Evolutionary conservation across 1,139 yeast species (phyloP), one percentile per base, ranked within the genome.

Genomic region (Candida sanyaensis): DNA sequence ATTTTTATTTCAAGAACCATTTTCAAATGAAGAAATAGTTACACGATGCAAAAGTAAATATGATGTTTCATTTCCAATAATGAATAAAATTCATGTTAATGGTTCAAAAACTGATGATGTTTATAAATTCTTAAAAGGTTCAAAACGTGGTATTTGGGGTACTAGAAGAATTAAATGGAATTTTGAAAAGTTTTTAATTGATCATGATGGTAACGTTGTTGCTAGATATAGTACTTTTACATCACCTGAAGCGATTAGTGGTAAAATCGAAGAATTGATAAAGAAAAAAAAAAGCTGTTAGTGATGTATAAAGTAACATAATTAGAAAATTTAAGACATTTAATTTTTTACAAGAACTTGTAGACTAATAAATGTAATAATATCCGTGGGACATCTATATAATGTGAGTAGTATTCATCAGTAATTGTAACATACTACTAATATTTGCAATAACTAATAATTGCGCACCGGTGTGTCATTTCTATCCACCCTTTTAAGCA

Each of bases 11-110:
- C 80, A 75, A 59, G 80, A 75, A 59, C 80, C 80, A 27, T 79
- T 78, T 5, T 44, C 54, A 27, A 59, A 66, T 37, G 77, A 71
- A 24, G 75, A 73, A 49, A 75, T 75, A 49, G 69, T 69, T 31
- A 57, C 60, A 31, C 72, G 72, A 62, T 75, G 79, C 56, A 53
- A 59, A 26, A 57, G 68, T 55, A 74, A 74, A 63, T 69, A 64
- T 49, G 72, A 71, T 34, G 97, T 92, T 41, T 75, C 88, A 29
- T 93, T 93, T 84, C 97, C 97, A 38, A 80, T 93, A 41, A 73
- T 93, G 80, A 77, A 82, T 65, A 93, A 92, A 76, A 66, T 91
- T 52, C 92, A 92, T 36, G 99, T 93, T 57, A 93, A 93, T 65
- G 99, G 99, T 43, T 69, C 77, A 57, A 69, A 83, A 37, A 84